Evolutionary conservation across 2,329 filamentous ascomycete species (phyloP), one percentile per base, ranked within the genome.

Genomic region (Ophiocordyceps camponoti-rufipedis): DNA sequence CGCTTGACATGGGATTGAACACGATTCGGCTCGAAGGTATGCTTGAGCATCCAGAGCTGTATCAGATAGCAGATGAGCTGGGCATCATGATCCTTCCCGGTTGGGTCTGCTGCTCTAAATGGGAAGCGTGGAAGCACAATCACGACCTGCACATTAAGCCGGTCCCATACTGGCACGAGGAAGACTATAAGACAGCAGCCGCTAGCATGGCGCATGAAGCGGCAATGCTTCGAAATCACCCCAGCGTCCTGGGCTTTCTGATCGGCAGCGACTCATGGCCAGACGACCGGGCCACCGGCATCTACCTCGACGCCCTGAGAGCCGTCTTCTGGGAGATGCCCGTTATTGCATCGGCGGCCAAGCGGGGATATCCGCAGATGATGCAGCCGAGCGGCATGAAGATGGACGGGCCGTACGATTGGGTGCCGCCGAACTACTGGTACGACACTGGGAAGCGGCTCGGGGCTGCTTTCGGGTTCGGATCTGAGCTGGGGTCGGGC

Each of bases 81-180:
- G 77, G 77, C 0, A 52, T 80, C 44, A 78, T 81, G 74, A 57
- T 80, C 0, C 61, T 81, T 35, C 62, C 74, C 0, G 77, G 77
- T 0, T 81, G 75, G 75, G 75, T 80, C 48, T 81, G 77, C 56
- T 81, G 77, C 54, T 72, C 80, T 51, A 80, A 80, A 54, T 81
- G 77, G 77, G 77, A 81, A 53, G 71, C 69, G 0, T 81, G 75
- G 75, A 56, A 53, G 43, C 78, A 79, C 55, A 80, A 80, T 51
- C 55, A 70, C 12, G 70, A 80, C 43, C 50, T 70, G 7, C 48
- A 58, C 8, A 51, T 65, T 23, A 56, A 63, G 42, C 58, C 61
- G 0, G 51, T 58, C 2, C 53, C 57, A 0, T 40, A 56, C 7
- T 80, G 75, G 74, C 58, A 55, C 0, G 64, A 71, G 0, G 51